Conservation (phyloP, 2,329 filamentous ascomycete species). For the Monilinia laxa region DNA sequence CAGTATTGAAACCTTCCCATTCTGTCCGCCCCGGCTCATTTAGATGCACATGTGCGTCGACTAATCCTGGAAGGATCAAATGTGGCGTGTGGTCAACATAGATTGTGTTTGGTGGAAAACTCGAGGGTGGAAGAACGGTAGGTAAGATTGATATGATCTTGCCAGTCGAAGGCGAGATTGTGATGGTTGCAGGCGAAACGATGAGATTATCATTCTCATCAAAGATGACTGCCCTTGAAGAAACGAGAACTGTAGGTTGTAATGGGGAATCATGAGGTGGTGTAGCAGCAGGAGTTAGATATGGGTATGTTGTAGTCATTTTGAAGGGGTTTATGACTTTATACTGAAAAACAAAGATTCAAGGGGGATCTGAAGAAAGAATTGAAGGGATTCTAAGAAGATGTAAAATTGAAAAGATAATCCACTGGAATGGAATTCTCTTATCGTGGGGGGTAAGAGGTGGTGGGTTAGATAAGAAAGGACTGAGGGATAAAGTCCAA, state of each 20-base stretch:
- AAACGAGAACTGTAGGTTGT: slow-evolving; percentile 74
- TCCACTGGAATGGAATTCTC: slow-evolving; percentile 3
- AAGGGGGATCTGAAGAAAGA: not conserved
- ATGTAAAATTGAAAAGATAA: not conserved
- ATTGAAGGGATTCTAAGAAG: slow-evolving; percentile 8
- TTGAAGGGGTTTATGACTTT: slow-evolving; percentile 14
- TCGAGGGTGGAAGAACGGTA: slow-evolving; percentile 68
- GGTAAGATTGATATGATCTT: slow-evolving; percentile 79
- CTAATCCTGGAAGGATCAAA: slow-evolving; percentile 83
- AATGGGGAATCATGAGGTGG: slow-evolving; percentile 38
- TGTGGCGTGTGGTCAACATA: slow-evolving; percentile 85
- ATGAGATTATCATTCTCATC: slow-evolving; percentile 60
- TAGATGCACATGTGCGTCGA: slow-evolving; percentile 95
- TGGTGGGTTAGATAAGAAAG: slow-evolving; percentile 15
- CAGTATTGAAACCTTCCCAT: slow-evolving; percentile 98
- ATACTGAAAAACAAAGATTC: not conserved
- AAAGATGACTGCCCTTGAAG: slow-evolving; percentile 77
- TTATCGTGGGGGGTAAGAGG: slow-evolving; percentile 20
- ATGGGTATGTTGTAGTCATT: slow-evolving; percentile 32
- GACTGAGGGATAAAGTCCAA: not conserved
- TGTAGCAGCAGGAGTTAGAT: slow-evolving; percentile 38
- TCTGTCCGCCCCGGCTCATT: slow-evolving; percentile 96
- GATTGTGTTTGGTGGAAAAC: slow-evolving; percentile 68
- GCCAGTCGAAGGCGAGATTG: slow-evolving; percentile 73
- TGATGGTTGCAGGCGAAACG: slow-evolving; percentile 79